Percentiles rank a stretch among this genome's conserved stretches.
Evolutionary conservation across 1,284 basidiomycete species (phyloP).

Genomic region (Leccinum brunneo-olivaceum): DNA sequence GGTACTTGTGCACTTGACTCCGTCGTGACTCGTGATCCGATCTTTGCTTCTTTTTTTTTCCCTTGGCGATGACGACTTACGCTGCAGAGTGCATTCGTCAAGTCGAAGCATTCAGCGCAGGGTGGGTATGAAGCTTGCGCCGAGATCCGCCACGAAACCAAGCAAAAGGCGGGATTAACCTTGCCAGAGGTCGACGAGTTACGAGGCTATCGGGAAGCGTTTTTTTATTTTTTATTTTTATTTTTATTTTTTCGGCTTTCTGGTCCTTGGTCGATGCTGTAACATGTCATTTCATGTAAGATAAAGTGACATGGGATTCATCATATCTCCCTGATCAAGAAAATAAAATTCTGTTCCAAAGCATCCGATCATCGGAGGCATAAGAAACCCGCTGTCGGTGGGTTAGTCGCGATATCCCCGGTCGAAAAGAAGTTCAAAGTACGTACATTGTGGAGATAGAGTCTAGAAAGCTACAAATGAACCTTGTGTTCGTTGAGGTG

Average conservation of each 20-base stretch:
- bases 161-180: conserved; percentile 24
- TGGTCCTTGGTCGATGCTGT: conserved; percentile 17
- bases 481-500: conserved; percentile 3
- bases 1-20: conserved; percentile 3
- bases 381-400: conserved; percentile 14
- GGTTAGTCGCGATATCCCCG: conserved; percentile 11
- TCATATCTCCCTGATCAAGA: conserved; percentile 12
- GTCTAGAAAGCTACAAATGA: conserved; percentile 7
- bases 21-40: conserved; percentile 10
- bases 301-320: conserved; percentile 15
- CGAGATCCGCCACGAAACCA: conserved; percentile 17
- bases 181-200: conserved; percentile 12
- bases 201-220: conserved; percentile 13
- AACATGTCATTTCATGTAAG: conserved; percentile 17
- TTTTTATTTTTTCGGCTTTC: no score
- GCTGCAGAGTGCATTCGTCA: neutral
- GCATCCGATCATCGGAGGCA: conserved; percentile 19
- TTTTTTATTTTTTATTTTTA: no score
- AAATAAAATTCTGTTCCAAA: conserved; percentile 13
- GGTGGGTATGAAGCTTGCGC: neutral
- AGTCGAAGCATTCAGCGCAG: neutral
- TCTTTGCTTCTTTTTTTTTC: conserved; percentile 5
- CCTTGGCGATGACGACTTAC: neutral
- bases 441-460: conserved; percentile 21
- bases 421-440: conserved; percentile 9